A percentile compares a stretch with the other conserved stretches of the same genome.
Evolutionary conservation across 2,329 filamentous ascomycete species (phyloP).

Genomic region (Trichoderma brevicompactum): DNA sequence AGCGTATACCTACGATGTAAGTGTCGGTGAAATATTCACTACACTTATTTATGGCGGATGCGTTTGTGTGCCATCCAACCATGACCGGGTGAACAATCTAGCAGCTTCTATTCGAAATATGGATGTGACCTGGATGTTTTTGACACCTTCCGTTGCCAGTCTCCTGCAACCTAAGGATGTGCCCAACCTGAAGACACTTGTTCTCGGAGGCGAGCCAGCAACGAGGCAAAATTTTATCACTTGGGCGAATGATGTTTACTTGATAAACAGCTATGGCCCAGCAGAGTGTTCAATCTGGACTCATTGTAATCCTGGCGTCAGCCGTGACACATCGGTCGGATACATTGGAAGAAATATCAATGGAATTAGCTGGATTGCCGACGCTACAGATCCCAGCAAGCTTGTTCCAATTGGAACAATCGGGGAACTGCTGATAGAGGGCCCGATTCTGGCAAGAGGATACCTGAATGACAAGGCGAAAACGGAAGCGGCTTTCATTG

Average conservation of each 20-base stretch:
- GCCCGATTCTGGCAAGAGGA: slow-evolving; percentile 4
- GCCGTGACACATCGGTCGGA: too few relatives aligned
- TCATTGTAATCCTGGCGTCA: too few relatives aligned
- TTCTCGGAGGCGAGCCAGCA: too few relatives aligned
- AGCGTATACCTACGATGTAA: slow-evolving; percentile 16
- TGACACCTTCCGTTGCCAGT: too few relatives aligned
- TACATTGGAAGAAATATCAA: not conserved
- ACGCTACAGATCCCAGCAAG: slow-evolving; percentile 1
- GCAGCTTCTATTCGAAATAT: not conserved
- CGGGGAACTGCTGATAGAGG: slow-evolving; percentile 24
- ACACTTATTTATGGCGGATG: slow-evolving; percentile 22
- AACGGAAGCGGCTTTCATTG: slow-evolving; percentile 10
- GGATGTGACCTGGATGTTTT: too few relatives aligned
- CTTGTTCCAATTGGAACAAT: slow-evolving; percentile 18
- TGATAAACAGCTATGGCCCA: too few relatives aligned
- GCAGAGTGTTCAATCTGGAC: too few relatives aligned
- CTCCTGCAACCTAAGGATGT: too few relatives aligned
- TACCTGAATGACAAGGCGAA: not conserved
- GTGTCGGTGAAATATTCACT: slow-evolving; percentile 10
- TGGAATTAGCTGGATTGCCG: slow-evolving; percentile 15
- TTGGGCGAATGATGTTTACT: too few relatives aligned
- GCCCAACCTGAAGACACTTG: too few relatives aligned
- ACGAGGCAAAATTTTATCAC: too few relatives aligned
- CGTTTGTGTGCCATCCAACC: slow-evolving; percentile 20
- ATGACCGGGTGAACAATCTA: slow-evolving; percentile 10